Conservation (phyloP, 441 rosid species). For the Biscutella laevigata region DNA sequence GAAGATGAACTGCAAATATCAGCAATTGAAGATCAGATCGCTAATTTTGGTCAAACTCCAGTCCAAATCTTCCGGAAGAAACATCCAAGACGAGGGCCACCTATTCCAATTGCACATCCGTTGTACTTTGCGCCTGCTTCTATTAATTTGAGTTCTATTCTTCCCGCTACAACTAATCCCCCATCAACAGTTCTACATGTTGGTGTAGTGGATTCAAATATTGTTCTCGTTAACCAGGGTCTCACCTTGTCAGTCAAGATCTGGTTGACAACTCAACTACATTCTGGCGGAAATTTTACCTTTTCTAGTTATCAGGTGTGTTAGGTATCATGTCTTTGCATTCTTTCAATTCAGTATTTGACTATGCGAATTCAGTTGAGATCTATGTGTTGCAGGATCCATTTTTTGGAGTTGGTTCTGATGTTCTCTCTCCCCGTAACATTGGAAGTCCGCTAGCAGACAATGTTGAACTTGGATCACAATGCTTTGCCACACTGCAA, state of each 20-base stretch:
- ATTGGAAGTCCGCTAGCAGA: slow-evolving; percentile 86
- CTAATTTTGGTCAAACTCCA: slow-evolving; percentile 99
- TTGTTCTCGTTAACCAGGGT: slow-evolving; percentile 82
- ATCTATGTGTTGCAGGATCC: slow-evolving; percentile 61
- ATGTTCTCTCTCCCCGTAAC: slow-evolving; percentile 81
- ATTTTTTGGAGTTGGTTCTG: slow-evolving; percentile 90
- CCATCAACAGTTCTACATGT: slow-evolving; percentile 69
- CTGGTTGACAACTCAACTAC: slow-evolving; percentile 95
- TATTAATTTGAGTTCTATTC: slow-evolving; percentile 73
- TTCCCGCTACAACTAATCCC: slow-evolving; percentile 46
- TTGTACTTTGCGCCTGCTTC: slow-evolving; percentile 87
- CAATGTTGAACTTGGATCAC: slow-evolving; percentile 76
- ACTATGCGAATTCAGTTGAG: slow-evolving; percentile 10
- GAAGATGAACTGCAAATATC: slow-evolving; percentile 94
- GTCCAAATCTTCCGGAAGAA: slow-evolving; percentile 91
- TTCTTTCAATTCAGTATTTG: neutral
- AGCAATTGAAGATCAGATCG: slow-evolving; percentile 98
- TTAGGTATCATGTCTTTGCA: neutral
- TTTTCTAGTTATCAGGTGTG: slow-evolving; percentile 89
- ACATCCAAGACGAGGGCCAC: slow-evolving; percentile 98
- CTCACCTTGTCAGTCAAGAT: slow-evolving; percentile 84
- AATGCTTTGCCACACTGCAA: slow-evolving; percentile 73
- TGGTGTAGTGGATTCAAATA: slow-evolving; percentile 66
- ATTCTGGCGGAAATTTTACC: slow-evolving; percentile 91
- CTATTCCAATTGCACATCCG: slow-evolving; percentile 95